These are phyloP conservation scores for Alopecurus myosuroides DNA, from an alignment of 176 grass and related monocot species.

Conservation along the genomic window DNA sequence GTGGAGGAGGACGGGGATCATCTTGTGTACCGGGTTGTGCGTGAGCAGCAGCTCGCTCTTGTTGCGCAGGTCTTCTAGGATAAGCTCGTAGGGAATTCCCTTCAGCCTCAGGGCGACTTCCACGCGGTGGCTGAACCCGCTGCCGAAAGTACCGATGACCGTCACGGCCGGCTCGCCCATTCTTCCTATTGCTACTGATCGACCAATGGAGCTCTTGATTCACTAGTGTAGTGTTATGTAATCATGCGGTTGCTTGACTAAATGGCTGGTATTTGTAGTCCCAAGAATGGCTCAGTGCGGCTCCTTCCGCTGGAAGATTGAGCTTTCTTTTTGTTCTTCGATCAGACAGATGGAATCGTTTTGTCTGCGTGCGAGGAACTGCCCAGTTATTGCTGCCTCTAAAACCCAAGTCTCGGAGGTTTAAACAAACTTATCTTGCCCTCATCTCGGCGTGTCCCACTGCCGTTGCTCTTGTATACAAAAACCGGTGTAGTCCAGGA, in stretches of 20 bases:
- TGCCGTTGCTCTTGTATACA: too few species aligned
- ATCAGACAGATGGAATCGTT: neutral
- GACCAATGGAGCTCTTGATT: neutral
- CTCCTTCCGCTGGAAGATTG: neutral
- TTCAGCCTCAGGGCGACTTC: slow-evolving; percentile 14
- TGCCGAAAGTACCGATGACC: neutral
- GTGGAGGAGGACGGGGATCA: too few species aligned
- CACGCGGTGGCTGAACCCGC: neutral
- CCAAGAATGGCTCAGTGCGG: neutral
- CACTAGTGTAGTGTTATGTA: neutral
- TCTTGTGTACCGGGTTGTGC: slow-evolving; percentile 46
- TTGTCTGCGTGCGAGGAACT: neutral
- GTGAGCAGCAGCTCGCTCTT: slow-evolving; percentile 43
- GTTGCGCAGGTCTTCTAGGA: slow-evolving; percentile 19
- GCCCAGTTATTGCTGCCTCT: neutral
- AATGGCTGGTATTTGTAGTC: neutral
- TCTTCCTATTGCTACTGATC: neutral
- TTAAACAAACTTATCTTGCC: neutral
- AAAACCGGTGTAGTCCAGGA: too few species aligned
- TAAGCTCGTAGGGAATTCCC: neutral
- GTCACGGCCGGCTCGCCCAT: neutral
- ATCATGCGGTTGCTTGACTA: neutral
- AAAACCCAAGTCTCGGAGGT: neutral
- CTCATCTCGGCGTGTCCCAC: too few species aligned
- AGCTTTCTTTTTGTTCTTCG: neutral